Conservation (phyloP, 2,329 filamentous ascomycete genomes). For the Trichoderma sp. region DNA sequence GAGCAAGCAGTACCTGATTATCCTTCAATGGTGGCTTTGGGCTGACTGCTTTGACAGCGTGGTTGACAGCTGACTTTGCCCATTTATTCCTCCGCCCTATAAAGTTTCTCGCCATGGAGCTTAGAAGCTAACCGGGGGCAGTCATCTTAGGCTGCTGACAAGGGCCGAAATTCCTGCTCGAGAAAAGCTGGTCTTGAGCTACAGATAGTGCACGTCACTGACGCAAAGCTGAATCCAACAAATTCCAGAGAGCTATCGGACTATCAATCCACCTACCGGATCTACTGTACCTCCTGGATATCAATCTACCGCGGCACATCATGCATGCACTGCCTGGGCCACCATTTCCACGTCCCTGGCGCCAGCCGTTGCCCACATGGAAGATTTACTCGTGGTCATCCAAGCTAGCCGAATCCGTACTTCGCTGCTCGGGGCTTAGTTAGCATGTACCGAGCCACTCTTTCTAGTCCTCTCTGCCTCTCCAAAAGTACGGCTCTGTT, state of each 20-base stretch:
- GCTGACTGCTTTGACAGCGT: background rate
- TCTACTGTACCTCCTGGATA: background rate
- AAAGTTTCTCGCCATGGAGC: background rate
- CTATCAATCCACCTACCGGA: background rate
- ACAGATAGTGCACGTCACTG: background rate
- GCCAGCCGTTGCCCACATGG: background rate
- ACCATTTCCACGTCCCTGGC: background rate
- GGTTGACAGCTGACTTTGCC: background rate
- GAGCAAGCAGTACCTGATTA: background rate
- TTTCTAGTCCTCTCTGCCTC: background rate
- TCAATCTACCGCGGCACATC: background rate
- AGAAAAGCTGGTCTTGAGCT: background rate
- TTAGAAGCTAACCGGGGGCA: background rate
- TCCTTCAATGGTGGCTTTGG: background rate
- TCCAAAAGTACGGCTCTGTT: constrained; percentile 2
- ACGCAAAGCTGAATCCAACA: background rate
- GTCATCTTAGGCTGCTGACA: background rate
- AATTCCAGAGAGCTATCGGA: background rate
- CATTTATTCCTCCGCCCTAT: background rate
- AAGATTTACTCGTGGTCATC: background rate
- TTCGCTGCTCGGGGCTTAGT: background rate
- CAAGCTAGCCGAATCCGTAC: constrained; percentile 4
- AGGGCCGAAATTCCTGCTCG: background rate
- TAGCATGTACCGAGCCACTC: background rate
- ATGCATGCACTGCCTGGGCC: background rate